Conservation (phyloP, 208 protist genomes). For the Naegleria gruberi region DNA sequence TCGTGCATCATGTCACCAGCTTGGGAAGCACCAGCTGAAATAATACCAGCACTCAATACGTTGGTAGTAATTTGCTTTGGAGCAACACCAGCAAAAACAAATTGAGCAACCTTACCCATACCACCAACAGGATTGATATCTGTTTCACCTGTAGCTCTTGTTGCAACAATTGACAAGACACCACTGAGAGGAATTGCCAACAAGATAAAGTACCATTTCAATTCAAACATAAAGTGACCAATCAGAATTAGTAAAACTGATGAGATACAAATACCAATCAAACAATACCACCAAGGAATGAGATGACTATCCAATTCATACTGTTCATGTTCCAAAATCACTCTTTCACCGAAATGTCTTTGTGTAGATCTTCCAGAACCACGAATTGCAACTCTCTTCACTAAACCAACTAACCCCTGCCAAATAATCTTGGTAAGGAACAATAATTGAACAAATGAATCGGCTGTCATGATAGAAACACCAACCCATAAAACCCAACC, state of each 20-base stretch:
- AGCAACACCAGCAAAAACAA: constrained; percentile 9
- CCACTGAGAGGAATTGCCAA: not conserved
- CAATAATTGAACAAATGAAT: not conserved
- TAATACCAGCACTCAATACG: not conserved
- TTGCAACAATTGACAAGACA: not conserved
- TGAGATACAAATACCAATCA: not conserved
- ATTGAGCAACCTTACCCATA: constrained; percentile 14
- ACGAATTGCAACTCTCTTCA: not conserved
- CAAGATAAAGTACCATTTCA: constrained; percentile 10
- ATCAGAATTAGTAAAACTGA: not conserved
- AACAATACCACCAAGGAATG: not conserved
- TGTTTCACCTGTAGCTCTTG: not conserved
- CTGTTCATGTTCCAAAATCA: not conserved
- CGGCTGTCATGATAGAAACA: not conserved
- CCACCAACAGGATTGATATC: constrained; percentile 18
- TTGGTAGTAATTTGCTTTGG: not conserved
- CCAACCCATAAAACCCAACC: constrained; percentile 15
- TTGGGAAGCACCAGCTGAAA: constrained; percentile 1
- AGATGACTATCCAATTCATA: not conserved
- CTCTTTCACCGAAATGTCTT: not conserved
- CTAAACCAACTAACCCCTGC: not conserved
- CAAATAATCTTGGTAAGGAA: not conserved
- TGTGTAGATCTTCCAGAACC: not conserved
- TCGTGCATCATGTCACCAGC: constrained; percentile 8
- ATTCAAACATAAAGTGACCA: constrained; percentile 12